Base-by-base conservation (phyloP, 495 filamentous ascomycete genomes). In the Penicillium subrubescens region DNA sequence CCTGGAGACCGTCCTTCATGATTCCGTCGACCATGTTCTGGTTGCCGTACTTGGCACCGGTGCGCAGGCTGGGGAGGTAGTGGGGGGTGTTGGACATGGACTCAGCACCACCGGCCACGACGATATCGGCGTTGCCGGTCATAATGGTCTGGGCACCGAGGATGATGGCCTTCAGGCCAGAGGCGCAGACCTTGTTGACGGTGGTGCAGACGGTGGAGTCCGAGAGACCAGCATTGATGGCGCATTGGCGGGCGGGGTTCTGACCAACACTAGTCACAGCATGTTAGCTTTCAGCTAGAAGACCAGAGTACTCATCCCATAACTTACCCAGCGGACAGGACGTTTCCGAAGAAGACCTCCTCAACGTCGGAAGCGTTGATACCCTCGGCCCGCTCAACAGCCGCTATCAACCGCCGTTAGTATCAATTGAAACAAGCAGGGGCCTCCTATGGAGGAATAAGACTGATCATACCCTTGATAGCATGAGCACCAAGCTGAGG, bases 51-150 rank as follows among this genome's bases (percentile, higher is more conserved):
- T 97, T 97, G 73, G 88, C 86, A 54, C 95, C 95, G 55, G 78
- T 87, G 68, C 95, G 91, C 29, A 93, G 81, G 70, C 82, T 89
- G 50, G 92, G 92, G 50, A 97, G 87, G 82, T 99, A 99, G 81
- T 98, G 93, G n/a, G 96, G 96, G 54, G 88, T 84, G 81, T 97
- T 98, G 65, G 92, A 94, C 95, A 99, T 99, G 79, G 92, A 95
- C 83, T 99, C 95, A 62, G 94, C 86, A 62, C 95, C 95, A 69
- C 94, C 95, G 46, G 92, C 96, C 17, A 99, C 90, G 43, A 98
- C 88, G 65, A 95, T 86, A 56, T 91, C 88, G 66, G 95, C 93
- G 71, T 89, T 95, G 64, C 95, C 94, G 34, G 93, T 96, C 71
- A 97, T 93, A 77, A 99, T 97, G 65, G 93, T 97, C 82, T 98